Evolutionary conservation across 2,329 filamentous ascomycete genomes (phyloP).

Genomic region (Penicillium vulpinum): DNA sequence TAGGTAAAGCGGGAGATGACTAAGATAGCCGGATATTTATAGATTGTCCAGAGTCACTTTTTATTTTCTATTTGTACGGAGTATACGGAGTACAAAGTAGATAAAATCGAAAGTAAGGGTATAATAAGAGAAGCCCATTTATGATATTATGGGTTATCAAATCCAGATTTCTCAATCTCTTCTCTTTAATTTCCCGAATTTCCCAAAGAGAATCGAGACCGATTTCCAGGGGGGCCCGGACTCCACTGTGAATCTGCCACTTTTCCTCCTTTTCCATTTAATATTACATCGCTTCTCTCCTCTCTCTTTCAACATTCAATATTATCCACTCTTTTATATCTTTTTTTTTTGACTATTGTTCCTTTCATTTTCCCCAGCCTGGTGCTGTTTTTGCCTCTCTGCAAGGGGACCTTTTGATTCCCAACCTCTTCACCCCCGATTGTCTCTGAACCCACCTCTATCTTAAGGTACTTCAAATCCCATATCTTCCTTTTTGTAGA

Average conservation of each 20-base stretch:
- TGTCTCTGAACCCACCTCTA: constrained; percentile 17
- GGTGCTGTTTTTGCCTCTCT: constrained; percentile 27
- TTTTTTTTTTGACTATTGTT: constrained; percentile 16
- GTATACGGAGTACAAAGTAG: no score
- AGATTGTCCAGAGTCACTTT: no score
- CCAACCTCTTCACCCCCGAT: constrained; percentile 14
- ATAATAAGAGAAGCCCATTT: no score
- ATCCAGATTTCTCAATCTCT: background rate
- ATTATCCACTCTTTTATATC: constrained; percentile 9
- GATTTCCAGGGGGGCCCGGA: constrained; percentile 5
- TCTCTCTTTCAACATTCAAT: constrained; percentile 5
- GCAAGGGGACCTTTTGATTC: constrained; percentile 20
- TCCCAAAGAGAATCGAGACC: constrained; percentile 6
- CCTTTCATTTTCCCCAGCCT: constrained; percentile 26
- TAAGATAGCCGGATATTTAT: no score
- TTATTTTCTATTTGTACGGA: no score
- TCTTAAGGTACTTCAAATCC: constrained; percentile 19
- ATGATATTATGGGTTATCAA: no score
- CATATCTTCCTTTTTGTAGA: background rate
- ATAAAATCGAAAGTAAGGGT: no score
- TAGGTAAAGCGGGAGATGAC: no score
- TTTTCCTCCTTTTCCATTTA: constrained; percentile 13
- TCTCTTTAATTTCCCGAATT: background rate
- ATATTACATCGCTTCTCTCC: constrained; percentile 4
- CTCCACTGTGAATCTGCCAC: constrained; percentile 8